Conservation (phyloP, 192 early-diverging fungal species). For the Chytriomyces sp. region DNA sequence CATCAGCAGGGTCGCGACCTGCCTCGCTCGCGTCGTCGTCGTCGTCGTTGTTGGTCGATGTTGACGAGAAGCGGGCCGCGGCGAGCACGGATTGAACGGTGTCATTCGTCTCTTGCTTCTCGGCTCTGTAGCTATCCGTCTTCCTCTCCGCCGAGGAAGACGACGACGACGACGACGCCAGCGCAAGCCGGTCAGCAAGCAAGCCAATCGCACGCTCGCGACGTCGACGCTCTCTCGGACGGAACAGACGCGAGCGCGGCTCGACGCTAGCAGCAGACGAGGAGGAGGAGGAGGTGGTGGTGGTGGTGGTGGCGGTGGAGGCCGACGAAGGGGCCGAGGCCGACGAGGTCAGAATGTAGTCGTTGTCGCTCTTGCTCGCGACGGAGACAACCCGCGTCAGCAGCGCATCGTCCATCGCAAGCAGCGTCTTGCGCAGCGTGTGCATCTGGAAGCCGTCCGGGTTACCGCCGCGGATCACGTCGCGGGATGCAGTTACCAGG, state of each 20-base stretch:
- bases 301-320: not conserved
- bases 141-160: not conserved
- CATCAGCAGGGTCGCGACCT: not conserved
- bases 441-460: constrained; percentile 27
- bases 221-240: constrained; percentile 10
- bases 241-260: not conserved
- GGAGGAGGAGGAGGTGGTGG: not conserved
- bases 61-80: not conserved
- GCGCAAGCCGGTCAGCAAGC: not conserved
- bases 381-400: constrained; percentile 39
- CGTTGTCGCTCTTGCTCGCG: constrained; percentile 34
- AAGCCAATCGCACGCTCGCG: not conserved
- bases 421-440: constrained; percentile 39
- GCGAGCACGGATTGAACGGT: not conserved
- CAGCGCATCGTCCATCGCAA: constrained; percentile 32
- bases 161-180: not conserved
- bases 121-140: not conserved
- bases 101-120: not conserved
- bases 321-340: not conserved
- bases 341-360: constrained; percentile 36
- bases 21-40: not conserved
- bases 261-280: not conserved
- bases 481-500: constrained; percentile 15
- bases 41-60: not conserved
- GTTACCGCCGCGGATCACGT: not conserved